Evolutionary conservation across 1,284 basidiomycete genomes (phyloP), one percentile per base, ranked within the genome.

Genomic region (Polyporus tsugae): DNA sequence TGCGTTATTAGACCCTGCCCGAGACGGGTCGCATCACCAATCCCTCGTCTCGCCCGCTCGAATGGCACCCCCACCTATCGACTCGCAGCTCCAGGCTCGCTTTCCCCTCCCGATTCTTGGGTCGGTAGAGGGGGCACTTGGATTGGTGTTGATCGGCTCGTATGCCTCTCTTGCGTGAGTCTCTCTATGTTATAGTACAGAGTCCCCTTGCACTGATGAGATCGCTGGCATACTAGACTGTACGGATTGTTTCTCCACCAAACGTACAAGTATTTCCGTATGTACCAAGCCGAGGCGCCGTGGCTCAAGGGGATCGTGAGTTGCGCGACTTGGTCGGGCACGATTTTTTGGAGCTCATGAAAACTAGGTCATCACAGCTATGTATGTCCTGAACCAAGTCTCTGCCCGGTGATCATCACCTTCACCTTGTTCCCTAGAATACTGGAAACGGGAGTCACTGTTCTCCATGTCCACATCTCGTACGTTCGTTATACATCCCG

Each of bases 131-230:
- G 13, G 52, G 2, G 52, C 25, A n/a, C 15, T 53, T 53, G 52
- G 52, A 53, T 25, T 53, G 29, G 52, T 53, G 52, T 6, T 53
- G 52, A 52, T 52, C 22, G 46, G 46, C 46, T 52, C 52, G 11
- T 53, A 53, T 33, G n/a, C 25, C n/a, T 33, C 52, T 11, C 22
- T 53, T 33, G 52, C 46, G 46, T 52, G 9, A 9, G 52, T 53
- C 6, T 53, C 52, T 15, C 39, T 39, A 4, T 4, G 9, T 39
- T 39, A 29, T 29, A 29, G 29, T 29, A 29, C 29, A 29, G 29
- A 29, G 29, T 29, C 29, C 29, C 29, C 29, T 29, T 29, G 29
- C 29, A 29, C 2, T 29, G 1, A 1, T 29, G 29, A 29, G 29
- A 29, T 29, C 29, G 29, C 1, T 29, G 29, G 29, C 17, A 17